Evolutionary conservation across 1,284 basidiomycete genomes (phyloP).

Genomic region (Ganoderma lingzhi): DNA sequence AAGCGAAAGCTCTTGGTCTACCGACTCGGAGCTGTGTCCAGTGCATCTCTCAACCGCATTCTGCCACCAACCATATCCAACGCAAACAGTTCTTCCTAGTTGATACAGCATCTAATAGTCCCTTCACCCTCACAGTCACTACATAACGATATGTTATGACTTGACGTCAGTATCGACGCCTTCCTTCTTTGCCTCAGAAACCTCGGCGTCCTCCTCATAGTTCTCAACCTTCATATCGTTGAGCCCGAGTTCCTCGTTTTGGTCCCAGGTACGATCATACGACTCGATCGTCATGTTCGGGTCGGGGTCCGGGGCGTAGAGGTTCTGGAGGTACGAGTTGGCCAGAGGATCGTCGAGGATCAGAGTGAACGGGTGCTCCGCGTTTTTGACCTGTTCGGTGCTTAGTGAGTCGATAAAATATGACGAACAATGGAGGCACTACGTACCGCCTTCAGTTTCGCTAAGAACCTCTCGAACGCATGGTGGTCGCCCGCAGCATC

Average conservation of each 20-base stretch:
- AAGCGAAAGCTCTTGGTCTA: too few species aligned
- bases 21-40: too few species aligned
- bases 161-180: conserved; percentile 10
- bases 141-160: conserved; percentile 9
- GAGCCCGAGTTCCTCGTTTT: conserved; percentile 96
- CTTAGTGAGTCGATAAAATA: conserved; percentile 3
- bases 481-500: conserved; percentile 62
- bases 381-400: conserved; percentile 72
- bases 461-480: conserved; percentile 82
- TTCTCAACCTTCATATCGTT: conserved; percentile 97
- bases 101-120: conserved; percentile 20
- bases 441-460: conserved; percentile 78
- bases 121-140: not conserved
- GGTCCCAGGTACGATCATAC: conserved; percentile 89
- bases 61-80: not conserved
- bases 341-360: conserved; percentile 96
- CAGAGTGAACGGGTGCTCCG: conserved; percentile 84
- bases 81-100: conserved; percentile 1
- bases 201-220: conserved; percentile 58
- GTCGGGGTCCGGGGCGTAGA: conserved; percentile 93
- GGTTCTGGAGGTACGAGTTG: conserved; percentile 96
- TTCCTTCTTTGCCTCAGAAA: conserved; percentile 20
- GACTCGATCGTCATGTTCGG: conserved; percentile 88
- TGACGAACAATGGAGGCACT: not conserved
- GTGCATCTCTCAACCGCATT: not conserved